Conservation (phyloP, 2,329 filamentous ascomycete species). For the Berkeleyomyces rouxiae region DNA sequence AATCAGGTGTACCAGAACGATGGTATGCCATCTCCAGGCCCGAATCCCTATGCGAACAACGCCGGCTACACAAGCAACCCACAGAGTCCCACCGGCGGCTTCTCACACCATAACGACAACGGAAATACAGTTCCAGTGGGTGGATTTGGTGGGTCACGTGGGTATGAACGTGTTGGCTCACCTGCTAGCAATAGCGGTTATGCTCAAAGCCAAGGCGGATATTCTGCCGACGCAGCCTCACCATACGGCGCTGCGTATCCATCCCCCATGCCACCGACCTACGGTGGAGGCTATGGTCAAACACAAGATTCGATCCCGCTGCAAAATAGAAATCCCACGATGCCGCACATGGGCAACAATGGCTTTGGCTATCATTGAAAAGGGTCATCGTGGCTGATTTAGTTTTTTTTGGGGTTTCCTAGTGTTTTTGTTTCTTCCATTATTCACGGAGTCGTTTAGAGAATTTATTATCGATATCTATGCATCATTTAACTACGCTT, state of each 20-base stretch:
- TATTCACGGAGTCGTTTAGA: too few relatives aligned
- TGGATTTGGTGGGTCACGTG: background rate
- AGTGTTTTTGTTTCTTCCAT: too few relatives aligned
- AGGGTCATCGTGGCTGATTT: too few relatives aligned
- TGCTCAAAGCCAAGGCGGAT: background rate
- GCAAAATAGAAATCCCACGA: constrained; percentile 1
- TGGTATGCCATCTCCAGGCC: constrained; percentile 3
- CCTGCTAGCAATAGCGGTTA: background rate
- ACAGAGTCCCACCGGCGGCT: background rate
- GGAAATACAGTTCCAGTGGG: background rate
- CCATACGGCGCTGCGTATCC: background rate
- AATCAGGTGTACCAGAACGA: constrained; percentile 9
- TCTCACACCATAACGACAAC: background rate
- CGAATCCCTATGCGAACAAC: background rate
- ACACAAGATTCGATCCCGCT: constrained; percentile 5
- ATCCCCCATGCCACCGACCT: background rate
- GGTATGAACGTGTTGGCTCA: constrained; percentile 1
- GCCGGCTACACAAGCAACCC: background rate
- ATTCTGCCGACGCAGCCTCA: background rate
- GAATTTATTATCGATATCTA: too few relatives aligned
- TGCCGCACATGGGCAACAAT: background rate
- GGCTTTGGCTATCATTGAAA: background rate
- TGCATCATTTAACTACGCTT: too few relatives aligned
- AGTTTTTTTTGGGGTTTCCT: too few relatives aligned
- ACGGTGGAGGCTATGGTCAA: constrained; percentile 3